Base-by-base conservation (phyloP, 495 filamentous ascomycete genomes). In the Cercophora scortea region DNA sequence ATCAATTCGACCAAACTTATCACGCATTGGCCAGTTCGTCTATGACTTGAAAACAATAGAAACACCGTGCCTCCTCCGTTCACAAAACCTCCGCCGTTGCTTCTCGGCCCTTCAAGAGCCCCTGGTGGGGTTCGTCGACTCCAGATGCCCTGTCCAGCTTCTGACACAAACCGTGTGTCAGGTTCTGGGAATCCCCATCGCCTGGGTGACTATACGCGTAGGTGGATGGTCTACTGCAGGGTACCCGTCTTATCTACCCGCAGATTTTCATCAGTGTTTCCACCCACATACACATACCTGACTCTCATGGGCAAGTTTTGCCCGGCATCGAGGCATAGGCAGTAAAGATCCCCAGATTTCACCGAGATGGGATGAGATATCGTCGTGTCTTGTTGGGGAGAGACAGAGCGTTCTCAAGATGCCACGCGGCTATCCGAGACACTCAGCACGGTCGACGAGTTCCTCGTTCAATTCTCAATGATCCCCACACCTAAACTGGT, bases 161-260 rank as follows among this genome's bases (percentile, higher is more conserved):
- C 51, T 58, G 56, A 57, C 25, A 42, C 54, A 47, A 39, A 16
- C 19, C 42, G 33, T 57, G 58, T 61, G 49, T 61, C 58, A 61
- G 36, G 38, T 51, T 53, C 46, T 51, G 58, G 58, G 44, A 54
- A 61, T 57, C 51, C 34, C 18, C 43, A 49, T 35, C 45, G 35
- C 54, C 51, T 49, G 47, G 32, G 44, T 51, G 11, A 49, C 33
- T 39, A 49, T 15, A 15, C 49, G 32, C 25, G 51, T 33, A 43
- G 41, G n/a, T 46, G 4, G 18, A 36, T 15, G 32, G 39, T 16
- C 16, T 39, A 25, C 17, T 16, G 32, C 25, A 34, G 38, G 39
- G 12, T 15, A 39, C 8, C 25, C 15, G 16, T 32, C 51, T 50
- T 17, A 39, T 45, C 49, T 36, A 9, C 44, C 41, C 36, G 13